phyloP scores from a whole-genome alignment of 1,139 yeast species.

The Hansenula sp. region DNA sequence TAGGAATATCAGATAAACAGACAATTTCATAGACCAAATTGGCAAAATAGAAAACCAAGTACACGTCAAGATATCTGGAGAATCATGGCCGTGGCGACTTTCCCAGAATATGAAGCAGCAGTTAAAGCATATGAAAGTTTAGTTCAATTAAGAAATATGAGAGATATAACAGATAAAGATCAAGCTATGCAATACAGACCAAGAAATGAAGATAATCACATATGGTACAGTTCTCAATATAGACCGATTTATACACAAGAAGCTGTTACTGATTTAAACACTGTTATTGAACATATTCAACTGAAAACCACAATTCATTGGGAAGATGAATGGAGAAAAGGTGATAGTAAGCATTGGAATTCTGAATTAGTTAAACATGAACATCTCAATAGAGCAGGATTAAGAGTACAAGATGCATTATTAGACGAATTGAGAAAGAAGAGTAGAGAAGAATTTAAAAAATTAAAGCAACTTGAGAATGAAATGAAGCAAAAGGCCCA shows the following conservation, averaged over 20 bases:
- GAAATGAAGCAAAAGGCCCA: not conserved
- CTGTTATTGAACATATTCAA: constrained; percentile 61
- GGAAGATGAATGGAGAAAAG: constrained; percentile 87
- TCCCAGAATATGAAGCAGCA: constrained; percentile 60
- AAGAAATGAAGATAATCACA: constrained; percentile 71
- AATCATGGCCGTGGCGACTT: constrained; percentile 80
- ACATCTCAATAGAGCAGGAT: constrained; percentile 53
- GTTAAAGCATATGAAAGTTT: constrained; percentile 72
- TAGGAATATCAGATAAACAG: constrained; percentile 68
- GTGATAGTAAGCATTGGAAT: constrained; percentile 67
- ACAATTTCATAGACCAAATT: constrained; percentile 75
- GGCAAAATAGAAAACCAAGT: constrained; percentile 80
- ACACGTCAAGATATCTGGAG: constrained; percentile 86
- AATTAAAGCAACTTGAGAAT: not conserved
- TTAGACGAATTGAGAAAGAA: constrained; percentile 50
- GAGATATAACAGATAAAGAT: constrained; percentile 57
- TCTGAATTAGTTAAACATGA: constrained; percentile 51
- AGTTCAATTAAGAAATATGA: constrained; percentile 64
- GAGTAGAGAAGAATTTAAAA: constrained; percentile 17
- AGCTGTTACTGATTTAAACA: constrained; percentile 81
- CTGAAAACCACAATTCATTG: constrained; percentile 54
- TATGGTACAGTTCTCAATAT: constrained; percentile 82
- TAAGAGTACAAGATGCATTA: constrained; percentile 61
- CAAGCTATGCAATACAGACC: constrained; percentile 68
- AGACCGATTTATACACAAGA: constrained; percentile 91